Conservation (phyloP, 441 rosid species). For the Adansonia rubrostipa region DNA sequence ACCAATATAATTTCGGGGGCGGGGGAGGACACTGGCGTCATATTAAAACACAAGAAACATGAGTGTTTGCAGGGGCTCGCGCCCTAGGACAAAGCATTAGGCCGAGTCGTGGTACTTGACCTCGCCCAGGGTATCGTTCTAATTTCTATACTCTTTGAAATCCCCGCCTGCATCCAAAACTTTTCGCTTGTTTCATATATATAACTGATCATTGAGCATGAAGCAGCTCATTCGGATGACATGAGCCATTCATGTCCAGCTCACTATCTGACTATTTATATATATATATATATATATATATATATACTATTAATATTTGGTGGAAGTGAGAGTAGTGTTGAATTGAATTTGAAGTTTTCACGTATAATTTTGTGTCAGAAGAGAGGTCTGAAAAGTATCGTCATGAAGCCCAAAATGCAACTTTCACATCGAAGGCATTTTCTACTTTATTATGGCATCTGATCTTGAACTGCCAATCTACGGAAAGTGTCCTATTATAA, state of each 20-base stretch:
- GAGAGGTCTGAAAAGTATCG: constrained; percentile 17
- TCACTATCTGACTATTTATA: not conserved
- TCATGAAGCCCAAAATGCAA: constrained; percentile 4
- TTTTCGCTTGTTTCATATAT: not conserved
- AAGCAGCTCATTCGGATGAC: constrained; percentile 3
- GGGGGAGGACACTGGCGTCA: too few species aligned
- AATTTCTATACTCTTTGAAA: not conserved
- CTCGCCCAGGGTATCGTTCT: not conserved
- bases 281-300: too few species aligned
- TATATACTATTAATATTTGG: not conserved
- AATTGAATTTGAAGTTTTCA: not conserved
- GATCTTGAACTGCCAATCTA: not conserved
- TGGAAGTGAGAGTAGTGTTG: not conserved
- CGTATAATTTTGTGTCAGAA: not conserved
- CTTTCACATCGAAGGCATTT: not conserved
- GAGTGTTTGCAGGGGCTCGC: not conserved
- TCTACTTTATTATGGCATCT: not conserved
- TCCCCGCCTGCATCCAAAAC: constrained; percentile 21
- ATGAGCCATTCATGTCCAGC: constrained; percentile 9
- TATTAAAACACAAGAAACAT: not conserved
- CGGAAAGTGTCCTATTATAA: not conserved
- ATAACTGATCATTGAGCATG: not conserved
- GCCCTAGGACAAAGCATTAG: not conserved
- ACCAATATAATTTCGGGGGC: constrained; percentile 5
- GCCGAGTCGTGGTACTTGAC: not conserved